These are phyloP conservation scores for Boletellus deceptivus DNA, from an alignment of 1,284 basidiomycete genomes.

Conservation along the genomic window DNA sequence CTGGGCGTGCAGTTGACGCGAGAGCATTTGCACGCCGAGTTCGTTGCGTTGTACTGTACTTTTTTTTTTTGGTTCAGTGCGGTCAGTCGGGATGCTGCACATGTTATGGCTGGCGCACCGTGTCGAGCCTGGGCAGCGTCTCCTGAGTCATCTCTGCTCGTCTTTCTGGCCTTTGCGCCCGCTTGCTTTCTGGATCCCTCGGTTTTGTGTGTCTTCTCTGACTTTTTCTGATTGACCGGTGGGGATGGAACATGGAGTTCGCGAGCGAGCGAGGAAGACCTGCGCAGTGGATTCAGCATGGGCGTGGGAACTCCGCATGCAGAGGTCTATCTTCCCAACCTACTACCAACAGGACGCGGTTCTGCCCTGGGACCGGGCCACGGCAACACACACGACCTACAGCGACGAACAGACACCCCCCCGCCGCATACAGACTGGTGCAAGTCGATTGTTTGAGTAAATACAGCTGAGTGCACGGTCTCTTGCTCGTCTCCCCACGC, in stretches of 20 bases:
- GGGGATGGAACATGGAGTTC: slow-evolving; percentile 13
- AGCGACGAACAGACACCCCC: too few relatives aligned
- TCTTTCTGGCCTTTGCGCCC: slow-evolving; percentile 3
- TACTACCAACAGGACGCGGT: too few relatives aligned
- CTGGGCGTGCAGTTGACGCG: slow-evolving; percentile 75
- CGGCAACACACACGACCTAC: too few relatives aligned
- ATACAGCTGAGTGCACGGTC: too few relatives aligned
- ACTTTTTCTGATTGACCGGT: slow-evolving; percentile 13
- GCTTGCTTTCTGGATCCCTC: not conserved
- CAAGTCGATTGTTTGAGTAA: too few relatives aligned
- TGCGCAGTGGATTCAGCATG: slow-evolving; percentile 15
- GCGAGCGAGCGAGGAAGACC: slow-evolving; percentile 14
- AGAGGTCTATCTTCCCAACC: too few relatives aligned
- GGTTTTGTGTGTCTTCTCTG: not conserved
- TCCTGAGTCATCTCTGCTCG: not conserved
- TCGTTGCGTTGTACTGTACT: slow-evolving; percentile 77
- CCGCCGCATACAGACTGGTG: too few relatives aligned
- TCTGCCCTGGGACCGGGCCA: too few relatives aligned
- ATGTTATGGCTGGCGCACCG: slow-evolving; percentile 2
- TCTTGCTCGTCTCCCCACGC: too few relatives aligned
- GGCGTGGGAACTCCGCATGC: slow-evolving; percentile 8
- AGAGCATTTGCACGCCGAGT: slow-evolving; percentile 91
- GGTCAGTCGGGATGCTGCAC: not conserved
- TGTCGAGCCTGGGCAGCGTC: not conserved
- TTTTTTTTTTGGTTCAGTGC: not conserved